Conservation (phyloP, 768 basidiomycete genomes). For the Lactifluus hygrophoroides region DNA sequence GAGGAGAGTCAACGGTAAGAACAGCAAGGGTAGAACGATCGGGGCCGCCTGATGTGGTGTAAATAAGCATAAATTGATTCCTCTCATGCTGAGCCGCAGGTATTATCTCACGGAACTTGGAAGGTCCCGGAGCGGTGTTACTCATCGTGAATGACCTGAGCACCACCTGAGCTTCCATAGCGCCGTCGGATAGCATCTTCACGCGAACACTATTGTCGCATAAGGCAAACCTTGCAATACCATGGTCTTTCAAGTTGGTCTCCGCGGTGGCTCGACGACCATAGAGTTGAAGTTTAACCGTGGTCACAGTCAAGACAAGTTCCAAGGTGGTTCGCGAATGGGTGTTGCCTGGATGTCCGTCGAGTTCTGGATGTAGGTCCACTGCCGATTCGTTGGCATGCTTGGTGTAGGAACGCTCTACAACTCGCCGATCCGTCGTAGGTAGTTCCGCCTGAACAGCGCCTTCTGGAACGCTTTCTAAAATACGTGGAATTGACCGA, state of each 20-base stretch:
- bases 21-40: conserved; percentile 60
- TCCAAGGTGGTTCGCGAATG: conserved; percentile 61
- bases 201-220: conserved; percentile 70
- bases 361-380: conserved; percentile 56
- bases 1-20: conserved; percentile 85
- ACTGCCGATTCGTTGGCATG: conserved; percentile 15
- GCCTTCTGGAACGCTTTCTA: conserved; percentile 42
- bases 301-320: conserved; percentile 57
- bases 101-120: conserved; percentile 90
- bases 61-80: conserved; percentile 92
- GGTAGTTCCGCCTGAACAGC: conserved; percentile 26
- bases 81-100: conserved; percentile 81
- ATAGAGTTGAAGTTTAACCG: conserved; percentile 81
- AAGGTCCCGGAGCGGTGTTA: conserved; percentile 74
- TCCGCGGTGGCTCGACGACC: conserved; percentile 53
- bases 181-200: conserved; percentile 74
- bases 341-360: conserved; percentile 24
- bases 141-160: conserved; percentile 88
- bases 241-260: conserved; percentile 57
- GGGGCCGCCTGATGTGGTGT: conserved; percentile 60
- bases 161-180: conserved; percentile 80
- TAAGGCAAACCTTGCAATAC: conserved; percentile 80
- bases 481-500: conserved; percentile 58
- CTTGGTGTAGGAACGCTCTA: conserved; percentile 16
- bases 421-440: conserved; percentile 12